phyloP scores from a whole-genome alignment of 306 rosid genomes.

The Neltuma alba region DNA sequence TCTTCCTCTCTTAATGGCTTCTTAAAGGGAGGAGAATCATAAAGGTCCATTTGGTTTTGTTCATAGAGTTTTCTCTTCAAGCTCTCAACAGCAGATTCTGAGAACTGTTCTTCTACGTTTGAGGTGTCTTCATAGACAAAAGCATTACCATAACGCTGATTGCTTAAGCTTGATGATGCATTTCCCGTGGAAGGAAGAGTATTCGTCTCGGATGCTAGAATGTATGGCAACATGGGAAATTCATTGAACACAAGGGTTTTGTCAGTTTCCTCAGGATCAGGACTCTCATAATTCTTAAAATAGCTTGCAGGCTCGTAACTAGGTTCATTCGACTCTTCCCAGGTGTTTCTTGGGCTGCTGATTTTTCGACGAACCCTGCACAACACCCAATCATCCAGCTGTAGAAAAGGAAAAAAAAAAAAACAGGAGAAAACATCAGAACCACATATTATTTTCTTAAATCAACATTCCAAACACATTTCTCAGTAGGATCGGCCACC shows the following conservation, averaged over 20 bases:
- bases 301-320: conserved; percentile 40
- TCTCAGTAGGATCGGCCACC: background rate
- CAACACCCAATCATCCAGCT: conserved; percentile 85
- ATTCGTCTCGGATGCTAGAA: conserved; percentile 46
- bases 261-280: conserved; percentile 50
- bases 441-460: background rate
- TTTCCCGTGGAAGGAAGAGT: conserved; percentile 37
- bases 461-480: background rate
- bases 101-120: conserved; percentile 27
- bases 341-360: conserved; percentile 42
- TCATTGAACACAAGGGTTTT: conserved; percentile 47
- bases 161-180: conserved; percentile 47
- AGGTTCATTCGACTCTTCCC: conserved; percentile 47
- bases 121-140: conserved; percentile 35
- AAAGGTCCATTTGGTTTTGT: conserved; percentile 34
- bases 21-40: conserved; percentile 36
- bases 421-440: conserved; percentile 24
- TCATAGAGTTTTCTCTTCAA: conserved; percentile 49
- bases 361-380: conserved; percentile 60
- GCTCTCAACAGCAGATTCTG: conserved; percentile 38
- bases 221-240: conserved; percentile 66
- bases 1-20: conserved; percentile 38
- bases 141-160: conserved; percentile 31
- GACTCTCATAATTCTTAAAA: conserved; percentile 39
- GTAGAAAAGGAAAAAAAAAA: conserved; percentile 26